Conservation (phyloP, 768 basidiomycete species). For the Mycena olivaceomarginata region DNA sequence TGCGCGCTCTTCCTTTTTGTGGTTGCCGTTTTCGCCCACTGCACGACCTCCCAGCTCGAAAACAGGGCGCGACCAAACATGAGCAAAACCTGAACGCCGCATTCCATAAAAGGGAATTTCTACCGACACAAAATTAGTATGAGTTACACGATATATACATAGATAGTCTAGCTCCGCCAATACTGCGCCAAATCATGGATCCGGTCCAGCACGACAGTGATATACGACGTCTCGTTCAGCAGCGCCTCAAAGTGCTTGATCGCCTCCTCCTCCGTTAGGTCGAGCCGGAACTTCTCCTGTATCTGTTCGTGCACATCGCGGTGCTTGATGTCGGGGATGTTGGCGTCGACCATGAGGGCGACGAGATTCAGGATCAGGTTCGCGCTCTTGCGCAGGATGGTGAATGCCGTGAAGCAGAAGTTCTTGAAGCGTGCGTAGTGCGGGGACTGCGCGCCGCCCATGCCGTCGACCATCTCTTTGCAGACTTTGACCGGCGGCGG, state of each 20-base stretch:
- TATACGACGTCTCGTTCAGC: slow-evolving; percentile 95
- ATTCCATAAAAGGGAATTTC: slow-evolving; percentile 16
- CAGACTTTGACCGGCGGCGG: slow-evolving; percentile 99
- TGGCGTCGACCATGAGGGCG: slow-evolving; percentile 97
- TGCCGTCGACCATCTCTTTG: slow-evolving; percentile 99
- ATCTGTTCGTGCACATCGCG: slow-evolving; percentile 92
- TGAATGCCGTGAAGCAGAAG: slow-evolving; percentile 98
- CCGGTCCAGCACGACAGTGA: slow-evolving; percentile 94
- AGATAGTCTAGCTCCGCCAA: slow-evolving; percentile 79
- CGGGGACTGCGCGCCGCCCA: slow-evolving; percentile 98
- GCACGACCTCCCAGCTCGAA: too few species aligned
- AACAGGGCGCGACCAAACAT: too few species aligned
- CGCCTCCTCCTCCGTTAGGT: slow-evolving; percentile 96
- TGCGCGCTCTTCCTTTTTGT: too few species aligned
- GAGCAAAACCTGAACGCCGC: not conserved
- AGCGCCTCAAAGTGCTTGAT: slow-evolving; percentile 97
- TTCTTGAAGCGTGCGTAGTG: slow-evolving; percentile 98
- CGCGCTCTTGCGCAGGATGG: slow-evolving; percentile 95
- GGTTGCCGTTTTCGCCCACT: too few species aligned
- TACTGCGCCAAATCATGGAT: slow-evolving; percentile 95
- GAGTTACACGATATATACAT: not conserved
- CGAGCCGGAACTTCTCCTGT: slow-evolving; percentile 96
- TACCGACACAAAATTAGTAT: not conserved
- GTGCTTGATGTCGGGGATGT: slow-evolving; percentile 97
- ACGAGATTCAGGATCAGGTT: slow-evolving; percentile 98